phyloP scores from a whole-genome alignment of 2,329 filamentous ascomycete species.

The Alternaria gaisen region DNA sequence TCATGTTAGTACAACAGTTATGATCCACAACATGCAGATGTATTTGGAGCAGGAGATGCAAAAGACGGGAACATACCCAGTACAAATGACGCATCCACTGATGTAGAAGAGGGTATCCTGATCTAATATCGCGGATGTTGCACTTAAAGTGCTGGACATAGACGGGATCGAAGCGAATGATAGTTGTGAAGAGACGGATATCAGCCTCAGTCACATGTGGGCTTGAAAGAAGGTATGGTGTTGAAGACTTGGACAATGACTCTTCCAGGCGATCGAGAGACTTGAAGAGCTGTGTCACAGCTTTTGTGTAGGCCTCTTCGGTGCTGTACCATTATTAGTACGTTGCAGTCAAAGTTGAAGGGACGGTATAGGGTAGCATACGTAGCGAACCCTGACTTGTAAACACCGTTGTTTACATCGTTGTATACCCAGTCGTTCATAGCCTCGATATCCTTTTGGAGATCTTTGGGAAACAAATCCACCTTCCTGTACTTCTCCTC shows the following conservation, averaged over 20 bases:
- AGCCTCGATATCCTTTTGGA: slow-evolving; percentile 57
- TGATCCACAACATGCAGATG: background rate
- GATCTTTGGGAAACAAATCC: slow-evolving; percentile 56
- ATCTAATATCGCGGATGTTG: slow-evolving; percentile 84
- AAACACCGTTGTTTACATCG: slow-evolving; percentile 62
- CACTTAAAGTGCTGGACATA: slow-evolving; percentile 73
- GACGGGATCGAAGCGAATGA: slow-evolving; percentile 66
- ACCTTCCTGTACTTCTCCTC: slow-evolving; percentile 55
- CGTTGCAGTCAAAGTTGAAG: background rate
- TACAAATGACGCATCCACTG: slow-evolving; percentile 84
- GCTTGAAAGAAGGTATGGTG: slow-evolving; percentile 58
- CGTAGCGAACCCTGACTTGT: slow-evolving; percentile 63
- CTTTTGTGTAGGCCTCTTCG: slow-evolving; percentile 60
- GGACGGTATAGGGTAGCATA: slow-evolving; percentile 27
- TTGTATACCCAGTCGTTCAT: slow-evolving; percentile 64
- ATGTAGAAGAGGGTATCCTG: slow-evolving; percentile 83
- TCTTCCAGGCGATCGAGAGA: slow-evolving; percentile 59
- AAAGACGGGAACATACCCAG: slow-evolving; percentile 61
- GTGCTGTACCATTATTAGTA: slow-evolving; percentile 37
- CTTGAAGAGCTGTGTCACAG: slow-evolving; percentile 57
- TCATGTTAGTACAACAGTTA: background rate
- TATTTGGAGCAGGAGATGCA: background rate
- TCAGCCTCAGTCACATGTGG: slow-evolving; percentile 59
- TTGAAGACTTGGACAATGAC: slow-evolving; percentile 52
- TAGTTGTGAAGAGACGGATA: slow-evolving; percentile 65